Percentiles rank a stretch among this genome's conserved stretches.
phyloP scores from a whole-genome alignment of 31 red algal genomes.

The Asparagopsis taxiformis region DNA sequence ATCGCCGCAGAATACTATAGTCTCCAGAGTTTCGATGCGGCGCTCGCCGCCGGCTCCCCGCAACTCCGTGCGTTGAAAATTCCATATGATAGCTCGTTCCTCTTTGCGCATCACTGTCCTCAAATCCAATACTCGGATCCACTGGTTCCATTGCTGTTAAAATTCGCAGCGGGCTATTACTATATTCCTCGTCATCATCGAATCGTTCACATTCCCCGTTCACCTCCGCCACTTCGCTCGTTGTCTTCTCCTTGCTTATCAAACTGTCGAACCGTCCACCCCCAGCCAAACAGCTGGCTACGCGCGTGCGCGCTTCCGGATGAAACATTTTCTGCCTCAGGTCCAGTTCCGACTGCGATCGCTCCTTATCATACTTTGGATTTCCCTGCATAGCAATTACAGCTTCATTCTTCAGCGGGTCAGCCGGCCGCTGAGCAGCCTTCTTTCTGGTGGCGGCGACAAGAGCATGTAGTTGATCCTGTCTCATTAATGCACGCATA shows the following conservation, averaged over 20 bases:
- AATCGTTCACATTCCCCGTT: background rate
- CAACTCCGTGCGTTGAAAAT: background rate
- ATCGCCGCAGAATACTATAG: too few relatives aligned
- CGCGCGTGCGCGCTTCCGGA: background rate
- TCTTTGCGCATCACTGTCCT: slow-evolving; percentile 2
- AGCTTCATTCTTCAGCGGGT: too few relatives aligned
- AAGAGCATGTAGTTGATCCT: too few relatives aligned
- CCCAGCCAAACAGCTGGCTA: background rate
- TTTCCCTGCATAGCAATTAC: too few relatives aligned
- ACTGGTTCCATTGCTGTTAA: slow-evolving; percentile 56
- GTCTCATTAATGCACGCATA: slow-evolving; percentile 12
- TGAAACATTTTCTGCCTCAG: background rate
- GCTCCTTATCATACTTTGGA: slow-evolving; percentile 1
- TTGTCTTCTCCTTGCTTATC: background rate
- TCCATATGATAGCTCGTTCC: slow-evolving; percentile 47
- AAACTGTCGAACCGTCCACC: background rate
- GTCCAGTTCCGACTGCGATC: slow-evolving; percentile 17
- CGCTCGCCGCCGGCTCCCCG: slow-evolving; percentile 1
- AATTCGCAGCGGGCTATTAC: slow-evolving; percentile 31
- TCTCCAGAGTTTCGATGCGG: too few relatives aligned
- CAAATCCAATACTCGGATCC: slow-evolving; percentile 23
- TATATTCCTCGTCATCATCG: slow-evolving; percentile 23
- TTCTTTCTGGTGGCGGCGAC: too few relatives aligned
- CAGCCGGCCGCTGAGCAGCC: too few relatives aligned
- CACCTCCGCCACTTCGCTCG: background rate